phyloP scores from a whole-genome alignment of 1,139 yeast genomes.

The Taphrina sp. region DNA sequence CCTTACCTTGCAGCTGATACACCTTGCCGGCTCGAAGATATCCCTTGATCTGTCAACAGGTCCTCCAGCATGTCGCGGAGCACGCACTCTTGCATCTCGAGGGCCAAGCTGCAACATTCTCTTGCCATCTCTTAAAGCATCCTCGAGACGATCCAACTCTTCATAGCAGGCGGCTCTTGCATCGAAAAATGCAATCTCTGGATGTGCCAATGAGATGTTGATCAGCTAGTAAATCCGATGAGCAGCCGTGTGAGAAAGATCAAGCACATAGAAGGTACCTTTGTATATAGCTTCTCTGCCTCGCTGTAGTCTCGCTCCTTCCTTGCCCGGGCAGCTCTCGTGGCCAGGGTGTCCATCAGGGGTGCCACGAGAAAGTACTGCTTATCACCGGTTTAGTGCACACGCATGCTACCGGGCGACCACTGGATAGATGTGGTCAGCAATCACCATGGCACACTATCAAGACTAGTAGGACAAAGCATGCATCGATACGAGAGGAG shows the following conservation, averaged over 20 bases:
- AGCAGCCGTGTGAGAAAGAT: background rate
- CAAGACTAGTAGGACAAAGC: no score
- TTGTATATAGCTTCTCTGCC: slow-evolving; percentile 4
- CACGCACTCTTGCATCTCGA: slow-evolving; percentile 8
- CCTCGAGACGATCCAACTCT: background rate
- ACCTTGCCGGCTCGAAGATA: slow-evolving; percentile 24
- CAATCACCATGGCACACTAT: no score
- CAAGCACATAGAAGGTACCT: background rate
- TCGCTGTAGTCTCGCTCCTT: background rate
- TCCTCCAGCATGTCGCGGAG: background rate
- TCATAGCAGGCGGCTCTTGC: slow-evolving; percentile 9
- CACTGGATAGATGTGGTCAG: no score
- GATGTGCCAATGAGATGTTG: slow-evolving; percentile 3
- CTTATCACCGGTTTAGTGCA: no score
- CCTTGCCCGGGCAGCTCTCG: slow-evolving; percentile 1
- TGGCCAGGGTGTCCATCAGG: background rate
- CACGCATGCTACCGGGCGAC: no score
- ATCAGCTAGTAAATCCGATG: slow-evolving; percentile 6
- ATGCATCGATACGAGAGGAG: no score
- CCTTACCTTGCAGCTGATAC: slow-evolving; percentile 17
- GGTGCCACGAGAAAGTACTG: no score
- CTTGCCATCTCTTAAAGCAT: slow-evolving; percentile 18
- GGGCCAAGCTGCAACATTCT: slow-evolving; percentile 19
- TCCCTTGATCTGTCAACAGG: slow-evolving; percentile 1
- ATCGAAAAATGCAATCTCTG: slow-evolving; percentile 6